Evolutionary conservation across 2,329 filamentous ascomycete species (phyloP).

Genomic region (Stagonosporopsis chrysanthemi): DNA sequence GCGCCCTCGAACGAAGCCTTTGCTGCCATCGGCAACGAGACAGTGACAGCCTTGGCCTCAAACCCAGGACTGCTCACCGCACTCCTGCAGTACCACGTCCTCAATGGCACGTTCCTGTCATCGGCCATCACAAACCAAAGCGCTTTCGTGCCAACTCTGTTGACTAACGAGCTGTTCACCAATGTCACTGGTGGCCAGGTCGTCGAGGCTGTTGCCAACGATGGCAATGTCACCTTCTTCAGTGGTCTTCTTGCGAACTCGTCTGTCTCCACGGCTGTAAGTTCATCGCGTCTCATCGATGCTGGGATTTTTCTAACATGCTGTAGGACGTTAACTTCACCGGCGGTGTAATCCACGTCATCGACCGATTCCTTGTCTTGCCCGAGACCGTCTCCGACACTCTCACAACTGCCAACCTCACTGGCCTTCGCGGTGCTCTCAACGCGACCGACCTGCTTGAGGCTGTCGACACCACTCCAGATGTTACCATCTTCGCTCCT

Average conservation of each 20-base stretch:
- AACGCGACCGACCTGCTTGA: conserved; percentile 50
- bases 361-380: conserved; percentile 54
- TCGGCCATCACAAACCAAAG: conserved; percentile 50
- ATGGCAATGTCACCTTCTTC: conserved; percentile 58
- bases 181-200: conserved; percentile 68
- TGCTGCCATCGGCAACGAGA: conserved; percentile 48
- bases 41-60: conserved; percentile 35
- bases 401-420: conserved; percentile 47
- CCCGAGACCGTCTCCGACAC: conserved; percentile 44
- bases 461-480: conserved; percentile 51
- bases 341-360: conserved; percentile 57
- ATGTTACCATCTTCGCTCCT: conserved; percentile 72
- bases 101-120: conserved; percentile 60
- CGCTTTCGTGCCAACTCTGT: conserved; percentile 57
- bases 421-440: conserved; percentile 53
- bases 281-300: conserved; percentile 25
- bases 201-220: conserved; percentile 55
- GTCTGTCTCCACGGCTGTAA: conserved; percentile 59
- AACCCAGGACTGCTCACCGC: conserved; percentile 51
- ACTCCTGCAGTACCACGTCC: conserved; percentile 65
- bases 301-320: neutral
- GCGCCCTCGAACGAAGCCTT: conserved; percentile 65
- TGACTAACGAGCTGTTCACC: conserved; percentile 61
- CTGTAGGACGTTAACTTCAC: conserved; percentile 53
- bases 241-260: conserved; percentile 61